Evolutionary conservation across 2,329 filamentous ascomycete species (phyloP).

Genomic region (Ceratocystis variospora): DNA sequence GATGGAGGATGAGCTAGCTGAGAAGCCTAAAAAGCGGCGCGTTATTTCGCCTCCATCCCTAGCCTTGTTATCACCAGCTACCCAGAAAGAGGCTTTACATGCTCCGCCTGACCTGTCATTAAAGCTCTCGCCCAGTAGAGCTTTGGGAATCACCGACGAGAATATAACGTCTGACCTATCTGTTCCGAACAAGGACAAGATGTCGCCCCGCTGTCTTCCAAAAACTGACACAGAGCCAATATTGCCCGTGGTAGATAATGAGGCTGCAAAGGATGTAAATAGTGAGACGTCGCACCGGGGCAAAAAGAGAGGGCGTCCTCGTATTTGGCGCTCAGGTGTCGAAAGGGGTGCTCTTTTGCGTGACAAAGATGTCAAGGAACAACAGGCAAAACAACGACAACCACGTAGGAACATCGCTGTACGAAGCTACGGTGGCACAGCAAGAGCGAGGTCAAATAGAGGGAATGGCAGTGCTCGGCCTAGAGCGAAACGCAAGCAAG

Average conservation of each 20-base stretch:
- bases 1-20: neutral
- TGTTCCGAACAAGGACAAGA: neutral
- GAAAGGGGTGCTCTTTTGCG: neutral
- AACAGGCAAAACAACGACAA: neutral
- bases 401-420: neutral
- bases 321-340: neutral
- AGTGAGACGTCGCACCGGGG: neutral
- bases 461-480: neutral
- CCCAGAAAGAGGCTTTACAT: neutral
- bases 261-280: neutral
- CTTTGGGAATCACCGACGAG: too few relatives aligned
- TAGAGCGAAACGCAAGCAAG: neutral
- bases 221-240: neutral
- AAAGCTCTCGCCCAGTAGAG: neutral
- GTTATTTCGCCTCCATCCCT: neutral
- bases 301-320: neutral
- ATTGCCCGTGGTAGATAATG: neutral
- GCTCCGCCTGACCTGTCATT: neutral
- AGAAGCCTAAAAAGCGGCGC: constrained; percentile 10
- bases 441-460: neutral
- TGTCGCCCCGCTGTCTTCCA: neutral
- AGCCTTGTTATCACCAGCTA: neutral
- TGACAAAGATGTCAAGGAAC: neutral
- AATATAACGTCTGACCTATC: neutral
- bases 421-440: neutral